Conservation (phyloP, 164 flowering plant species). For the Saururus chinensis region DNA sequence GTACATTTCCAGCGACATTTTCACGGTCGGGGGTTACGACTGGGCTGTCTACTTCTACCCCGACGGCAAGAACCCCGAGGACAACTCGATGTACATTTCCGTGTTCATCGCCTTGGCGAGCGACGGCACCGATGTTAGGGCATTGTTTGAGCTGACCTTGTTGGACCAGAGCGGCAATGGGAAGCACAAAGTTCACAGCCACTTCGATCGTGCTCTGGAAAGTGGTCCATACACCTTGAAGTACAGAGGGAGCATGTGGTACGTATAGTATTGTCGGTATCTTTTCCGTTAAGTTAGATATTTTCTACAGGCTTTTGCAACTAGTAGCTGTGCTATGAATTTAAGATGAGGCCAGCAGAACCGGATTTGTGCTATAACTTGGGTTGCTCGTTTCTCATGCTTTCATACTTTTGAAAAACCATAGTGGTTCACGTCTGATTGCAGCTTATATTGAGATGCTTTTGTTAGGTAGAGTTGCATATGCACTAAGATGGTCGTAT, state of each 20-base stretch:
- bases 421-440: no score
- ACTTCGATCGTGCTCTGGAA: not conserved
- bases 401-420: no score
- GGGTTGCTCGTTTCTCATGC: no score
- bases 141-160: not conserved
- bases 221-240: not conserved
- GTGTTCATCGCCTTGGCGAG: conserved; percentile 1
- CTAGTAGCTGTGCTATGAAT: no score
- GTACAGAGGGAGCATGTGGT: not conserved
- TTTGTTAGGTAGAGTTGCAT: no score
- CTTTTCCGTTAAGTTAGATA: not conserved
- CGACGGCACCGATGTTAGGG: not conserved
- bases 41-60: conserved; percentile 4
- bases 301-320: no score
- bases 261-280: not conserved
- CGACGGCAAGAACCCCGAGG: not conserved
- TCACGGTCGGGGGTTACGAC: not conserved
- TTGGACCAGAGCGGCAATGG: conserved; percentile 2
- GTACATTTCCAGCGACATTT: not conserved
- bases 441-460: no score
- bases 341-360: no score
- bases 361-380: no score
- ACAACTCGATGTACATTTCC: not conserved
- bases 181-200: conserved; percentile 1
- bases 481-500: no score